Conservation (phyloP, 2,329 filamentous ascomycete genomes). For the Byssoonygena ceratinophila region DNA sequence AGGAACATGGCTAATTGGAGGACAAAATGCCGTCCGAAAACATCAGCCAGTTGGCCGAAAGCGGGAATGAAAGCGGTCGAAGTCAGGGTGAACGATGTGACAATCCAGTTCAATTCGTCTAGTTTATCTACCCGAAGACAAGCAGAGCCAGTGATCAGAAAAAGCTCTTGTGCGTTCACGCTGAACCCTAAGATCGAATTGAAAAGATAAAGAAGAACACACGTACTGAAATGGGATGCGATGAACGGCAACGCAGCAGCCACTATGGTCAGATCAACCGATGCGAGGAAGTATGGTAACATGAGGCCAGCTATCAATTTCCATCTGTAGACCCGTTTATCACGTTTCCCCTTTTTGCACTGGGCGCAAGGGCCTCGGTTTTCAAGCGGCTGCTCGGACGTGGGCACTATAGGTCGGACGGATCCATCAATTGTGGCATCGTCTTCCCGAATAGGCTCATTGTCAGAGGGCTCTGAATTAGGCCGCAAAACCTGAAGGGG, state of each 20-base stretch:
- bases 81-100: constrained; percentile 58
- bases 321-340: constrained; percentile 42
- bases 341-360: constrained; percentile 28
- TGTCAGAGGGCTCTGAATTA: not conserved
- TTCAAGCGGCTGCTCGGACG: not conserved
- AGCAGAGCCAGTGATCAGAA: not conserved
- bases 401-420: not conserved
- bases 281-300: constrained; percentile 51
- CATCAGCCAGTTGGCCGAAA: constrained; percentile 54
- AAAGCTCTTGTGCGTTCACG: not conserved
- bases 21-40: constrained; percentile 52
- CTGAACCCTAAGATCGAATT: not conserved
- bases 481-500: constrained; percentile 3
- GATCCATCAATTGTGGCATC: not conserved
- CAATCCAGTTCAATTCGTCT: constrained; percentile 57
- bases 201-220: not conserved
- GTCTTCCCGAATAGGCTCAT: not conserved
- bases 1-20: constrained; percentile 48
- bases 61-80: constrained; percentile 57
- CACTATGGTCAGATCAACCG: constrained; percentile 55
- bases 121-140: constrained; percentile 37
- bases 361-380: constrained; percentile 13
- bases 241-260: constrained; percentile 53
- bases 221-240: constrained; percentile 52
- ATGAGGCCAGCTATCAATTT: constrained; percentile 51